Evolutionary conservation across 345 rosid species (phyloP).

Genomic region (Crucihimalaya himalaica): DNA sequence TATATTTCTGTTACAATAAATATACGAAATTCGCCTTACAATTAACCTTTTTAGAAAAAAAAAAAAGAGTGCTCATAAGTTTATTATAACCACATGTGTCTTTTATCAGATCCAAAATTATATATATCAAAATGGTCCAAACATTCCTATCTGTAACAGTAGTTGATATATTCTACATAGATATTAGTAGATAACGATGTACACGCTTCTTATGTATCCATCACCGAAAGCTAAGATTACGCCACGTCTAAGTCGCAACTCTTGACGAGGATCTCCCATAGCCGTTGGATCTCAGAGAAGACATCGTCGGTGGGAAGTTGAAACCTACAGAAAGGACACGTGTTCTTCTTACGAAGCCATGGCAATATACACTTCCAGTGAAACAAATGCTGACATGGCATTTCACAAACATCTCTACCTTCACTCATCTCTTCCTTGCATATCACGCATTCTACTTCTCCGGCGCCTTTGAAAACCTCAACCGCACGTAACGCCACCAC

Average conservation of each 20-base stretch:
- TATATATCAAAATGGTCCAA: conserved; percentile 16
- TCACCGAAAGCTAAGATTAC: conserved; percentile 13
- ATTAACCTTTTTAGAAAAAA: neutral
- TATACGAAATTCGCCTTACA: too few relatives aligned
- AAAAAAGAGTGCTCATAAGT: neutral
- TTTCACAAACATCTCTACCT: conserved; percentile 79
- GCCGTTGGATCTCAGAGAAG: conserved; percentile 75
- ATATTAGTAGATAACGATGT: conserved; percentile 17
- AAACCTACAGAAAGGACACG: conserved; percentile 90
- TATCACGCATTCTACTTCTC: conserved; percentile 60
- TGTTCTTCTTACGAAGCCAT: conserved; percentile 81
- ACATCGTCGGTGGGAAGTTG: conserved; percentile 86
- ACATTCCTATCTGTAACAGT: conserved; percentile 10
- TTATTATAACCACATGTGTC: conserved; percentile 9
- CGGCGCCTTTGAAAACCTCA: conserved; percentile 44
- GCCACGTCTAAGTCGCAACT: conserved; percentile 32
- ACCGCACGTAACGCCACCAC: conserved; percentile 71
- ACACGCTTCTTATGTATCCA: conserved; percentile 9
- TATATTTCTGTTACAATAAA: too few relatives aligned
- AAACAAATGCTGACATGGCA: conserved; percentile 87
- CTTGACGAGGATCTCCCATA: conserved; percentile 62
- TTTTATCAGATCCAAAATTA: neutral
- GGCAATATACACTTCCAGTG: conserved; percentile 91
- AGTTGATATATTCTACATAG: neutral
- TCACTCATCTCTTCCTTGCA: conserved; percentile 81